Evolutionary conservation across 2,329 filamentous ascomycete genomes (phyloP).

Genomic region (Scedosporium minutisporum): DNA sequence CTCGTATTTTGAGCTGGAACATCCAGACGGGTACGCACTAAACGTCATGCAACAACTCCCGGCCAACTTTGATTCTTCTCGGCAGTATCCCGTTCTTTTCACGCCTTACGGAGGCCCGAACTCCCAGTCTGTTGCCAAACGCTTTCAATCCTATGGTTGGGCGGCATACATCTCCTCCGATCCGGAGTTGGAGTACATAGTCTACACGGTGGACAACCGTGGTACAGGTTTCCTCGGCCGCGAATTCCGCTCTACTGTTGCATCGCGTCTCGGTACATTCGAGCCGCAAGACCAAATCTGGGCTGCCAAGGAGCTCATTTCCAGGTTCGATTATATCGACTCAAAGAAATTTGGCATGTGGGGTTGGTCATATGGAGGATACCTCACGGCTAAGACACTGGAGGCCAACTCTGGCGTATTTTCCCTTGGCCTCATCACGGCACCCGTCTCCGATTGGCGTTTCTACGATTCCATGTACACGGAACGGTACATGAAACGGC

Average conservation of each 20-base stretch:
- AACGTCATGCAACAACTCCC: slow-evolving; percentile 59
- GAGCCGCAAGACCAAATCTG: slow-evolving; percentile 60
- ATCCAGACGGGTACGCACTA: slow-evolving; percentile 50
- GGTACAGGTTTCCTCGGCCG: slow-evolving; percentile 58
- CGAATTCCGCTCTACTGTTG: slow-evolving; percentile 48
- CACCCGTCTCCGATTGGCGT: slow-evolving; percentile 59
- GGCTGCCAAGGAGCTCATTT: slow-evolving; percentile 47
- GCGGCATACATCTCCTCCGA: slow-evolving; percentile 56
- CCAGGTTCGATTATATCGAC: slow-evolving; percentile 45
- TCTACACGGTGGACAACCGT: slow-evolving; percentile 59
- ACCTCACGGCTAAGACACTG: slow-evolving; percentile 55
- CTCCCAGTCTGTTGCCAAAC: slow-evolving; percentile 50
- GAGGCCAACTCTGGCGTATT: slow-evolving; percentile 53
- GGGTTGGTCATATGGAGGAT: slow-evolving; percentile 62
- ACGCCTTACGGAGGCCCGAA: slow-evolving; percentile 60
- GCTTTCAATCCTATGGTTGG: slow-evolving; percentile 46
- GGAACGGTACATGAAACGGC: slow-evolving; percentile 62
- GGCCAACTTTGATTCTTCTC: slow-evolving; percentile 49
- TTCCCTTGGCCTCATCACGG: slow-evolving; percentile 52
- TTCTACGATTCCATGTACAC: slow-evolving; percentile 66
- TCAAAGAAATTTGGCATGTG: slow-evolving; percentile 52
- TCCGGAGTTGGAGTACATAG: slow-evolving; percentile 57
- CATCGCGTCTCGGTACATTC: slow-evolving; percentile 49
- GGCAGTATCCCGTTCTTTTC: slow-evolving; percentile 58
- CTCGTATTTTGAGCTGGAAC: slow-evolving; percentile 51